Base-by-base conservation (phyloP, 768 basidiomycete genomes). In the Tulasnella sp. region DNA sequence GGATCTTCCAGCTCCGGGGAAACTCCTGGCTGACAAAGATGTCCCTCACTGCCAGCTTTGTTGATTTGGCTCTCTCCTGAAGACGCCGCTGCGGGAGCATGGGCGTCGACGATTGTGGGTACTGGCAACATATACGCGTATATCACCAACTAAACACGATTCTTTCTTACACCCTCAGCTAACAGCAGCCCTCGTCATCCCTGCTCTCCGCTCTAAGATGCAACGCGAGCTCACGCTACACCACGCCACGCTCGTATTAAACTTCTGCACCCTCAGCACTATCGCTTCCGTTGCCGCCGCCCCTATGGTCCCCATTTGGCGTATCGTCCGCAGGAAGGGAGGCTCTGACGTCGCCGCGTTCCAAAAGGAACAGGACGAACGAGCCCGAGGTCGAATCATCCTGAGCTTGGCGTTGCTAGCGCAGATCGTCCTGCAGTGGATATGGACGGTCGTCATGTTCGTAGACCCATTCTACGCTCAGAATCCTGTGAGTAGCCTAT, bases 181-280 rank as follows among this genome's bases (percentile, higher is more conserved):
- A 16, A 79, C 78, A 7, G 73, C 39, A 9, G 80, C 80, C 21
- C 77, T 80, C 34, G 68, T 79, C 10, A 42, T 80, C 27, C 80
- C 80, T 5, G 80, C 80, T 2, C 44, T 79, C 0, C 80, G 72
- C 16, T 58, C 80, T 39, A 80, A 79, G 42, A n/a, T 39, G 2
- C 80, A 79, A 46, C 72, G 77, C 27, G 27, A 78, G 9, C 71
- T 80, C 9, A 73, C 80, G 0, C 73, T 80, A 3, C 77, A 78
- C 39, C 80, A 80, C 79, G 78, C 80, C 36, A 40, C 56, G 19
- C 72, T 80, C 9, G 80, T 79, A 6, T 71, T 80, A 8, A 79
- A 80, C 71, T 80, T 79, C 77, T 62, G 78, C 36, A 80, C 77
- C 39, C 80, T 80, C n/a, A 80, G 79, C 42, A 79, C 78, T 19